Conservation (phyloP, 2,329 filamentous ascomycete genomes). For the Lojkania enalia region DNA sequence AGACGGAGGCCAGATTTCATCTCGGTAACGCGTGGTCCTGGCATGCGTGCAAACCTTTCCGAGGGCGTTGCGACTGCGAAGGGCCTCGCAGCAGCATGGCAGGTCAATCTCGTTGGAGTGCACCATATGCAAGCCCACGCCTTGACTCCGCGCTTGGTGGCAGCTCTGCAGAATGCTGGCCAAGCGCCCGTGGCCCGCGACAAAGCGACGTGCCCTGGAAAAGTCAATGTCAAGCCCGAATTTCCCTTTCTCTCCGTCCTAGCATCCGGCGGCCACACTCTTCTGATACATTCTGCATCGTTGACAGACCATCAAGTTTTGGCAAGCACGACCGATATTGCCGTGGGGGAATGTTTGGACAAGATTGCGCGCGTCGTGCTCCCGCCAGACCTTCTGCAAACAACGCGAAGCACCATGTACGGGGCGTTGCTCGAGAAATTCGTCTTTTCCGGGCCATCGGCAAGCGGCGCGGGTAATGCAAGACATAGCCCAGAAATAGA, state of each 20-base stretch:
- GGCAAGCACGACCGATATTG: conserved; percentile 74
- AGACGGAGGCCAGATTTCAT: conserved; percentile 70
- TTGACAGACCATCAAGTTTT: conserved; percentile 73
- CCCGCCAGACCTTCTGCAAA: conserved; percentile 61
- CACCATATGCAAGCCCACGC: conserved; percentile 99
- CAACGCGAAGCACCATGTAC: conserved; percentile 71
- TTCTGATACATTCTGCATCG: conserved; percentile 74
- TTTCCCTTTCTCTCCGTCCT: conserved; percentile 90
- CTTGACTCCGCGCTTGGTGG: conserved; percentile 78
- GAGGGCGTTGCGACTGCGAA: conserved; percentile 84
- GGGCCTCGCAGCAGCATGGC: conserved; percentile 81
- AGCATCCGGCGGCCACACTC: conserved; percentile 89
- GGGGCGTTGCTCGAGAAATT: conserved; percentile 78
- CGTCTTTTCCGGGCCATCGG: conserved; percentile 62
- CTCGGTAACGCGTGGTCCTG: conserved; percentile 87
- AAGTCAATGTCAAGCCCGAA: conserved; percentile 46
- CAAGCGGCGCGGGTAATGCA: conserved; percentile 34
- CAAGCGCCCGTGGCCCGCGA: not conserved
- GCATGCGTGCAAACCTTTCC: conserved; percentile 78
- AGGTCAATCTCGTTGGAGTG: conserved; percentile 75
- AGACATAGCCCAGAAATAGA: conserved; percentile 25
- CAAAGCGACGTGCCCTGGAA: not conserved
- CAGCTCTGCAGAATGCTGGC: conserved; percentile 55
- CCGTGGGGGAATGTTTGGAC: conserved; percentile 88
- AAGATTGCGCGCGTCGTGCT: conserved; percentile 80